Conservation (phyloP, 2,329 filamentous ascomycete species). For the Claviceps sp. region DNA sequence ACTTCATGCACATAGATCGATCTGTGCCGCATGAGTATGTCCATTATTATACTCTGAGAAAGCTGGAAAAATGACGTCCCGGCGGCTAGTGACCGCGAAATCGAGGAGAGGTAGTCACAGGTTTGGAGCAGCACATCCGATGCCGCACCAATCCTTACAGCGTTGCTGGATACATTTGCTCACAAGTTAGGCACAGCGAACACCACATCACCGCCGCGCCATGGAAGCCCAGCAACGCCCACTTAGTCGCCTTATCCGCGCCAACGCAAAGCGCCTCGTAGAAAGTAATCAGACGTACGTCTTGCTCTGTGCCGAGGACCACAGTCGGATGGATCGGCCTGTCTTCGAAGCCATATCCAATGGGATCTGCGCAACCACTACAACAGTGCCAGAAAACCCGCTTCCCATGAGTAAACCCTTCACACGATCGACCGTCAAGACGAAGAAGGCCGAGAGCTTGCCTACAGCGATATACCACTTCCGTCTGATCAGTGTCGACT, state of each 20-base stretch:
- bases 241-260: constrained; percentile 17
- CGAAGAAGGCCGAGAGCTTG: constrained; percentile 21
- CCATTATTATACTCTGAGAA: too few species aligned
- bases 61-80: too few species aligned
- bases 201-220: not conserved
- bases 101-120: too few species aligned
- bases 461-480: constrained; percentile 20
- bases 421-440: constrained; percentile 10
- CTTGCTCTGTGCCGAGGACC: constrained; percentile 3
- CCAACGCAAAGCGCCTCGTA: constrained; percentile 18
- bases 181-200: not conserved
- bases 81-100: too few species aligned
- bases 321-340: constrained; percentile 11
- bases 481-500: constrained; percentile 23
- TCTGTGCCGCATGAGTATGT: too few species aligned
- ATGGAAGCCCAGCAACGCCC: constrained; percentile 3
- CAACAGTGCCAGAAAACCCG: not conserved
- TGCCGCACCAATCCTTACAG: not conserved
- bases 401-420: not conserved
- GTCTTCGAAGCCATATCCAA: constrained; percentile 7
- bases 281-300: constrained; percentile 6
- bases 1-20: too few species aligned
- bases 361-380: constrained; percentile 5
- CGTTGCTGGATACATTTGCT: not conserved
- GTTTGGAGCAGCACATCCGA: too few species aligned